A percentile compares a stretch with the other conserved stretches of the same genome.
Conservation (phyloP, 2,329 filamentous ascomycete species). For the Sclerotinia minor region DNA sequence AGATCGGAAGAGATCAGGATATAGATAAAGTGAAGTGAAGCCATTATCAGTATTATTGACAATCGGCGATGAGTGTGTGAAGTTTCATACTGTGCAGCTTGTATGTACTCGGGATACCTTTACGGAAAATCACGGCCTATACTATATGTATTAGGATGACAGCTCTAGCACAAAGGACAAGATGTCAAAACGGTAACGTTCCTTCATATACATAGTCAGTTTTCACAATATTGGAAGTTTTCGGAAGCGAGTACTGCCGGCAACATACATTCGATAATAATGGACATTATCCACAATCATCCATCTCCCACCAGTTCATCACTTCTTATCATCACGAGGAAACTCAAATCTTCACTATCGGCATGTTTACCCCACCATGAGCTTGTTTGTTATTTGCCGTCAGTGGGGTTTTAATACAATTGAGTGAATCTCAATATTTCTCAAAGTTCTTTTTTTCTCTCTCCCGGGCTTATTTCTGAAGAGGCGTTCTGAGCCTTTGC, state of each 20-base stretch:
- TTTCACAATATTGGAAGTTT: not conserved
- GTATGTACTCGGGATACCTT: not conserved
- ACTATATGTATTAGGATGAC: not conserved
- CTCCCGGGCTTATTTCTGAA: no score
- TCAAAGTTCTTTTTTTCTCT: not conserved
- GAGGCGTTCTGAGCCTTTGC: no score
- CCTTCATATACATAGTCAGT: not conserved
- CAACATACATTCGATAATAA: not conserved
- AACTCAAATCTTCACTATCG: slow-evolving; percentile 7
- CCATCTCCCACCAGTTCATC: slow-evolving; percentile 14
- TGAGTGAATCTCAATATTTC: not conserved
- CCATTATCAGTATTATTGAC: not conserved
- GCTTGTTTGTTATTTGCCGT: not conserved
- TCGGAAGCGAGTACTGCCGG: not conserved
- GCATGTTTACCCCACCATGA: not conserved
- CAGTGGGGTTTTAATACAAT: not conserved
- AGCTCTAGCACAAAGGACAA: not conserved
- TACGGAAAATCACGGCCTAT: not conserved
- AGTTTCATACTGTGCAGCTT: not conserved
- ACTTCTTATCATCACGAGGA: slow-evolving; percentile 16
- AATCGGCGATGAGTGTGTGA: not conserved
- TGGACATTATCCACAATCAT: not conserved
- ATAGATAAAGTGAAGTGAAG: not conserved
- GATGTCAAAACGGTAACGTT: not conserved
- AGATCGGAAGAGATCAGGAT: not conserved